Evolutionary conservation across 768 basidiomycete species (phyloP), one percentile per base, ranked within the genome.

Genomic region (Wakefieldia striispora): DNA sequence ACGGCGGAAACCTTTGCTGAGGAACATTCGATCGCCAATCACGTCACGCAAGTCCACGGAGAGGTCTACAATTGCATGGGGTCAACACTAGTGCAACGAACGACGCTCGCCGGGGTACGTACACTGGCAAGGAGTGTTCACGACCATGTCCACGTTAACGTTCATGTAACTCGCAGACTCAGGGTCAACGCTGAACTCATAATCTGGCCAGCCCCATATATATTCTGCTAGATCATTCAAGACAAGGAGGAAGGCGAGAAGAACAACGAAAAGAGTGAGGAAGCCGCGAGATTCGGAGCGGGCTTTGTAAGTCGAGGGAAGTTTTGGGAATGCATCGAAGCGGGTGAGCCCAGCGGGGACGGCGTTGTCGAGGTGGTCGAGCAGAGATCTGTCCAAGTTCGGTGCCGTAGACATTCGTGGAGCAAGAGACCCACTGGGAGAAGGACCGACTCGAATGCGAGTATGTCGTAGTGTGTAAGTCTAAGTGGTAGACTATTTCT

Each of bases 51-150:
- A 65, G 64, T 98, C 95, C 21, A 97, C 87, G 42, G 82, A 85
- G 43, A 98, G 72, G 63, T 78, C 95, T 97, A 55, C 24, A 11
- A 53, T 24, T 3, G 10, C 11, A 27, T 29, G 19, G 14, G 34
- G 43, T 48, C 43, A 62, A 46, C 20, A 21, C 6, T 5, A 20
- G 13, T 3, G 6, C 20, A 27, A 11, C 0, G 1, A 23, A 24
- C 6, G 10, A 12, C 20, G n/a, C 37, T 9, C 16, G 14, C 40
- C 6, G 6, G n/a, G 17, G n/a, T 14, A 81, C 92, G 70, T 67
- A 95, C 94, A 91, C 69, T 78, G 75, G 71, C 95, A 97, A 3
- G 92, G 93, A 81, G 93, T 97, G 59, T 90, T 89, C 33, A 97
- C 88, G 21, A 89, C 82, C 72, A 97, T 70, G 71, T 99, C 95